Conservation (phyloP, 75 land plant species). For the Sequoiadendron giganteum region DNA sequence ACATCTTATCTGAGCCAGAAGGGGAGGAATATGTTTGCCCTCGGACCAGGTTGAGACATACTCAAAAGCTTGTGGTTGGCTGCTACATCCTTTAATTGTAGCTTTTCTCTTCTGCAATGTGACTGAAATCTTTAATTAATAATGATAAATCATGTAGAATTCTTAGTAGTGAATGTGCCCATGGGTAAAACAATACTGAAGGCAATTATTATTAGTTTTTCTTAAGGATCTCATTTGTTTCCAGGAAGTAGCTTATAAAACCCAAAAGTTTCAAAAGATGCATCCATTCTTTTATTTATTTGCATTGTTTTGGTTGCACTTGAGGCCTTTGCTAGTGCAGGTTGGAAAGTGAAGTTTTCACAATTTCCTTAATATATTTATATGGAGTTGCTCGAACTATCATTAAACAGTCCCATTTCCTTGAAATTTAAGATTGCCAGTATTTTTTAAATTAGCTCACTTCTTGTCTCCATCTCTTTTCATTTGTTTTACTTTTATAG, state of each 20-base stretch:
- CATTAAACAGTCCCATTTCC: not conserved
- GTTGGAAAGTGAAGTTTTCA: not conserved
- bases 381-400: not conserved
- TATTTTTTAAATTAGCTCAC: not conserved
- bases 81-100: not conserved
- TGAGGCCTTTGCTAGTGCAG: not conserved
- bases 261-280: not conserved
- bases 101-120: not conserved
- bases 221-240: not conserved
- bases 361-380: not conserved
- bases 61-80: not conserved
- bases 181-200: not conserved
- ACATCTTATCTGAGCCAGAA: conserved; percentile 37
- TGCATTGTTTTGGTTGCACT: not conserved
- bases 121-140: not conserved
- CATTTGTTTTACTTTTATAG: not conserved
- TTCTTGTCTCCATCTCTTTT: not conserved
- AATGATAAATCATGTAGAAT: not conserved
- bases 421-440: not conserved
- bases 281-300: not conserved
- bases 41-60: conserved; percentile 27
- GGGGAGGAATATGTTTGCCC: conserved; percentile 40
- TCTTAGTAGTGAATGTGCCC: not conserved
- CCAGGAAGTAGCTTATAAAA: not conserved
- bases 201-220: not conserved